Base-by-base conservation (phyloP, 2,329 filamentous ascomycete genomes). In the Fusarium sulawesiense region DNA sequence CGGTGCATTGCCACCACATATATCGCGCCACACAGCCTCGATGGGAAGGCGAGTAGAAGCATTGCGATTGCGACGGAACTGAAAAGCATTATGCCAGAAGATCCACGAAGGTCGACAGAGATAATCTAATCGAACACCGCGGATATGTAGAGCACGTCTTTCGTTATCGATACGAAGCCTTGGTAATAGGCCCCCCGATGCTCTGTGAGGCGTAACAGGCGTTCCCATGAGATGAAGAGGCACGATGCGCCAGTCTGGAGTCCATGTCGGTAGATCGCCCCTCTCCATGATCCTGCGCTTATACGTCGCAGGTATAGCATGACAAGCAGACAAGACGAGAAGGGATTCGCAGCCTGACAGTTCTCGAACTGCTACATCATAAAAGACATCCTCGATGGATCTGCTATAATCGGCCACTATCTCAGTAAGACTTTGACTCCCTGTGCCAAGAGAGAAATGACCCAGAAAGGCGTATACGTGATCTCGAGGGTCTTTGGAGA, bases 401-500 rank as follows among this genome's bases (percentile, higher is more conserved):
- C 64, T 75, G 40, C 66, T 71, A 29, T 80, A 80, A 40, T 80
- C 77, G 1, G 76, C 73, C 25, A 66, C 66, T 6, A 80, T 56
- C 20, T 62, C 62, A 4, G 60, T 56, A 3, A 80, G 73, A 4
- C 50, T 56, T 42, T 71, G 54, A 45, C 76, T 71, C 3, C 72
- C 73, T 6, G 53, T 64, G 4, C 58, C 54, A 11, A 80, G 55
- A 1, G 78, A 79, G 46, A 78, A 80, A 64, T 80, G 78, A 3
- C 78, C 78, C 2, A 80, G 70, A 48, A 80, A 80, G 29, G 78
- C 79, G 25, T 79, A 80, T 20, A 80, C 76, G 42, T 76, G 77
- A 16, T 80, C 79, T 4, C 78, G 71, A 3, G 77, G 75, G 34
- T 80, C 78, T 40, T 77, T 77, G 14, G 78, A 67, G 0, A 73